Base-by-base conservation (phyloP, 2,329 filamentous ascomycete species). In the Aureobasidium sp. region DNA sequence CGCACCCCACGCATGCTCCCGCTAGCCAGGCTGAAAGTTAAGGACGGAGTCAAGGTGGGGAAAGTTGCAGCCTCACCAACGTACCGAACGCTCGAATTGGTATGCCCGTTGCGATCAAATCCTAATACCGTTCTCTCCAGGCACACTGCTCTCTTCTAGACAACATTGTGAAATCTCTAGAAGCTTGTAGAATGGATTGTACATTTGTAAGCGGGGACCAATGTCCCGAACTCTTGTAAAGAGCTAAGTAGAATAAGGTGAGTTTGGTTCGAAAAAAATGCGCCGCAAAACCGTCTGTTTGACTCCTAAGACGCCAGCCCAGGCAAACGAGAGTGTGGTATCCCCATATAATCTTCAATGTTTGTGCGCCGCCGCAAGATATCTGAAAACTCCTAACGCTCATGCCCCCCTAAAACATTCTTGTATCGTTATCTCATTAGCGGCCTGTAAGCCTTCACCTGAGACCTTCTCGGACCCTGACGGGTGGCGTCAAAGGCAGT, bases 401-500 rank as follows among this genome's bases (percentile, higher is more conserved):
- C 29, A 44, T 29, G 31, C 29, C 29, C 14, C 39, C 29, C n/a
- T 45, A 12, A 8, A 8, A 15, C 11, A 25, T 37, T 29, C 55
- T 45, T 48, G 39, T 47, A 34, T 61, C 58, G 17, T 51, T 22
- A 44, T 61, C 15, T 51, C 48, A 17, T 61, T 41, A 61, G n/a
- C 34, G 20, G 55, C 31, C 25, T 14, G 20, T 11, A 37, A 48
- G 37, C 42, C 22, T 49, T 45, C 47, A 48, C 37, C 51, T 58
- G n/a, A n/a, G 47, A 39, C 34, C 49, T 7, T 61, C 67, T 49
- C 66, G 67, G 29, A 65, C 62, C 39, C 66, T 62, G 37, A 82
- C 75, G 68, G 80, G 81, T 47, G 87, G 87, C 48, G 87, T 89
- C 51, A 81, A 82, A 36, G 87, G 86, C 83, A 90, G 86, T n/a